These are phyloP conservation scores for Scheffersomyces amazonensis DNA, from an alignment of 805 yeast genomes.

Conservation along the genomic window DNA sequence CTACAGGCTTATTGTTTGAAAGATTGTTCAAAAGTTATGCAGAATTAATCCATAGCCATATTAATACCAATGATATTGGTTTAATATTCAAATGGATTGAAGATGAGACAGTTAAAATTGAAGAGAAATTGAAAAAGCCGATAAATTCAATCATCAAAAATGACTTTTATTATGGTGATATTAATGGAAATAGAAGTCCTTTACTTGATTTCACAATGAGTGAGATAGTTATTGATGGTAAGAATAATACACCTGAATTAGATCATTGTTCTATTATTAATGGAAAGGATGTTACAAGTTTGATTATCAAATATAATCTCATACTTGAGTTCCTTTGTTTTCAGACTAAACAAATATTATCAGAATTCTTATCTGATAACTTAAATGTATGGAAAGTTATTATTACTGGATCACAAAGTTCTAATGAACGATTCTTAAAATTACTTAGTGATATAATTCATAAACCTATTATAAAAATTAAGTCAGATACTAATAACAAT, in stretches of 20 bases:
- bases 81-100: conserved; percentile 15
- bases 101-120: conserved; percentile 16
- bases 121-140: conserved; percentile 7
- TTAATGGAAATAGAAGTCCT: conserved; percentile 59
- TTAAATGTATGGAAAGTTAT: conserved; percentile 25
- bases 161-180: conserved; percentile 52
- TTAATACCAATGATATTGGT: neutral
- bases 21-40: conserved; percentile 37
- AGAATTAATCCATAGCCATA: conserved; percentile 2
- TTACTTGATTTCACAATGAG: conserved; percentile 47
- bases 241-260: conserved; percentile 13
- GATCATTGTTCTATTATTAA: no score
- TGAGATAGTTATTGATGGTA: conserved; percentile 50
- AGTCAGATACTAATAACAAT: neutral
- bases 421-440: conserved; percentile 38
- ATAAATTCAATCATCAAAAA: conserved; percentile 27
- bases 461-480: neutral
- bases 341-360: conserved; percentile 42
- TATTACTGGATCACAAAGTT: conserved; percentile 56
- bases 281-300: conserved; percentile 27
- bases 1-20: conserved; percentile 54
- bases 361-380: conserved; percentile 16
- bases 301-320: conserved; percentile 43
- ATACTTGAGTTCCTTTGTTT: conserved; percentile 50
- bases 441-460: conserved; percentile 1